Evolutionary conservation across 177 flowering plant species (phyloP), one percentile per base, ranked within the genome.

Genomic region (Tripterygium wilfordii): DNA sequence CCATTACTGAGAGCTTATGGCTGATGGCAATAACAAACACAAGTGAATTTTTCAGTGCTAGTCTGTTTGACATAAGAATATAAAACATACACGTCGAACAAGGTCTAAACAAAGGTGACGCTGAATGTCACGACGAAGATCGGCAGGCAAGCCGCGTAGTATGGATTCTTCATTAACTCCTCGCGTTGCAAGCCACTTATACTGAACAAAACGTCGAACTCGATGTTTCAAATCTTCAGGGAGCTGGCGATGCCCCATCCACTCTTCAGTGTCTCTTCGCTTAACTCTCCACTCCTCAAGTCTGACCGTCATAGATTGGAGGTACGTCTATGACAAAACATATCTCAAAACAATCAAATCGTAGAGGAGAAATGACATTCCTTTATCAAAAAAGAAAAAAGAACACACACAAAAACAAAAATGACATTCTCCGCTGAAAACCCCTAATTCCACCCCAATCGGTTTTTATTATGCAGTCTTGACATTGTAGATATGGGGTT

Each of bases 281-380:
- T 79, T 86, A 12, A 86, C 80, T 48, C 97, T 82, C 99, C 96
- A 88, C 54, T 89, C 94, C 68, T 88, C 99, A 4, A 86, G 82
- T 68, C 95, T 79, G 52, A 75, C 63, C 36, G 96, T 92, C 37
- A 81, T 54, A 17, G 97, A 92, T 72, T 85, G 92, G 75, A 91
- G 69, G 62, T 85, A 91, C 17, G 96, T 91, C 98, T 91, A 46
- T 71, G 65, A 5, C 24, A 52, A 21, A 18, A 47, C 9, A 44
- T 2, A 21, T n/a, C 16, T 19, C 13, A 45, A 42, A 31, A 21
- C 14, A n/a, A 28, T n/a, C 14, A 45, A 21, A 53, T 21, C 9
- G 16, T 40, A 41, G 19, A 41, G 21, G 6, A 37, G 7, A 46
- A n/a, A 7, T 41, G 15, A 26, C 39, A 50, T 30, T 3, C n/a